Conservation (phyloP, 2,329 filamentous ascomycete genomes). For the Thelonectria olida region DNA sequence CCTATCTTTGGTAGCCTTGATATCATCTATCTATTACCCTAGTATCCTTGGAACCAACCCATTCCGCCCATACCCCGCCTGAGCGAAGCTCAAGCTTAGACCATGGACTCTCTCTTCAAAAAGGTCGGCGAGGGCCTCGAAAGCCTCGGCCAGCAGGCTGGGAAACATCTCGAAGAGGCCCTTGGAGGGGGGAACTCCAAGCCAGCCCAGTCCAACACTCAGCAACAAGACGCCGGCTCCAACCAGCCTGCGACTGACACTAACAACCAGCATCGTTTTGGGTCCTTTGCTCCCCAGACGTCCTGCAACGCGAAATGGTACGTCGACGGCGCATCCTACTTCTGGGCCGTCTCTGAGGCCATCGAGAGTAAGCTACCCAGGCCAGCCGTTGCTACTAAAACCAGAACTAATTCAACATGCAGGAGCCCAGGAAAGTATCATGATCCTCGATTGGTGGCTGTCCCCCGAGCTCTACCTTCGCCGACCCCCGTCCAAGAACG, state of each 20-base stretch:
- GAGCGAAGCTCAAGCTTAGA: neutral
- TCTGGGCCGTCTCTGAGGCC: constrained; percentile 84
- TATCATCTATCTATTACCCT: too few species aligned
- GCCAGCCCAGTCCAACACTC: constrained; percentile 46
- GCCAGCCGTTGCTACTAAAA: neutral
- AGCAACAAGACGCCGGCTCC: neutral
- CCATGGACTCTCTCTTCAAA: constrained; percentile 49
- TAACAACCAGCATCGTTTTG: constrained; percentile 62
- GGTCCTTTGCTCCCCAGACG: constrained; percentile 78
- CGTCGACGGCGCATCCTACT: constrained; percentile 84
- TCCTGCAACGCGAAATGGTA: constrained; percentile 86
- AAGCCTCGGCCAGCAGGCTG: constrained; percentile 41
- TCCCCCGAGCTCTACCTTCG: constrained; percentile 89
- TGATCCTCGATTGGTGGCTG: constrained; percentile 92
- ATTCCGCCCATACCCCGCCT: too few species aligned
- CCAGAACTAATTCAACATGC: constrained; percentile 6
- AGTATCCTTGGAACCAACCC: too few species aligned
- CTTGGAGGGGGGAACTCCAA: constrained; percentile 50
- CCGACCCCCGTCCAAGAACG: constrained; percentile 81
- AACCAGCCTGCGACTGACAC: constrained; percentile 52
- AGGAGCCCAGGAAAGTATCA: constrained; percentile 79
- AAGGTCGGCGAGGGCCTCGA: constrained; percentile 37
- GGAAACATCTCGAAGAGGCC: constrained; percentile 25
- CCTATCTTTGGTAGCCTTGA: too few species aligned
- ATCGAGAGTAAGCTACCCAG: constrained; percentile 64